phyloP scores from a whole-genome alignment of 495 filamentous ascomycete species.

The Penicillium angulare region DNA sequence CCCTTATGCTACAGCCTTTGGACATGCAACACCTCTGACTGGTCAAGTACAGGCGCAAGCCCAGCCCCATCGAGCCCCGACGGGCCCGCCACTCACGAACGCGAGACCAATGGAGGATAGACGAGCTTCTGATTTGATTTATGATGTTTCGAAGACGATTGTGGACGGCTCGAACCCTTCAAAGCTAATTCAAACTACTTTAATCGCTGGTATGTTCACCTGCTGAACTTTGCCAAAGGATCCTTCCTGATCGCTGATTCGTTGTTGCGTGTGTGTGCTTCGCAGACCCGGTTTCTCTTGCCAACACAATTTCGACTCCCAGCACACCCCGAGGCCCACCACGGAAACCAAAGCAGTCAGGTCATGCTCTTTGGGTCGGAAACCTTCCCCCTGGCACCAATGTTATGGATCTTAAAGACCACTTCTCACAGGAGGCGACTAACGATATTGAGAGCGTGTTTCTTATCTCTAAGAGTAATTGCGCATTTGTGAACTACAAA shows the following conservation, averaged over 20 bases:
- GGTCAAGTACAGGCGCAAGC: conserved; percentile 5
- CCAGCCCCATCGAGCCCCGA: conserved; percentile 3
- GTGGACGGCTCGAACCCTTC: conserved; percentile 44
- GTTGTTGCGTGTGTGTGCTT: background rate
- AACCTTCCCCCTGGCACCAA: conserved; percentile 83
- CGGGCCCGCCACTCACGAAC: background rate
- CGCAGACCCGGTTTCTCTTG: conserved; percentile 18
- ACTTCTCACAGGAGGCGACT: conserved; percentile 80
- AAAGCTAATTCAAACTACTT: conserved; percentile 15
- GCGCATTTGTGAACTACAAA: conserved; percentile 95
- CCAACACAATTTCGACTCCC: conserved; percentile 20
- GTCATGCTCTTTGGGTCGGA: conserved; percentile 94
- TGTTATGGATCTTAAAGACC: conserved; percentile 81
- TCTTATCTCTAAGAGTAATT: conserved; percentile 95
- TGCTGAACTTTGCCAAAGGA: conserved; percentile 7
- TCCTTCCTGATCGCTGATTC: background rate
- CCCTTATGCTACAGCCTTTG: conserved; percentile 20
- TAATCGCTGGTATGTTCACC: conserved; percentile 23
- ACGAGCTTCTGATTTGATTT: conserved; percentile 16
- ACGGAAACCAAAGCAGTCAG: conserved; percentile 88
- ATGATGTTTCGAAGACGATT: conserved; percentile 44
- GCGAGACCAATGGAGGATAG: conserved; percentile 21
- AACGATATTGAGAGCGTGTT: conserved; percentile 85
- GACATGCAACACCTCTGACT: conserved; percentile 9
- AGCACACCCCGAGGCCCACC: conserved; percentile 79